phyloP scores from a whole-genome alignment of 371 early-diverging fungal species.

The Actinomortierella wolfii region DNA sequence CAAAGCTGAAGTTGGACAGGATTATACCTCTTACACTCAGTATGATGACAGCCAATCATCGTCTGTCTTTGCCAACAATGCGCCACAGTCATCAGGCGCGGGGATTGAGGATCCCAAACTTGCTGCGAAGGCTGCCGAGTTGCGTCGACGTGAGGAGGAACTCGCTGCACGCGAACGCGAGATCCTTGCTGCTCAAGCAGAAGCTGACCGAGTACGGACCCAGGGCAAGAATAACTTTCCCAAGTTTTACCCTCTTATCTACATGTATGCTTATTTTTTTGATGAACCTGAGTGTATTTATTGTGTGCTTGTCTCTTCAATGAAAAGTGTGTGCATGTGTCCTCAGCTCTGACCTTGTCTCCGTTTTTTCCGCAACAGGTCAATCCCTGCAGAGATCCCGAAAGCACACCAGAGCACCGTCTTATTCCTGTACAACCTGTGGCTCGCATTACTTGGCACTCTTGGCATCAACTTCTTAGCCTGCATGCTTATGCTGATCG shows the following conservation, averaged over 20 bases:
- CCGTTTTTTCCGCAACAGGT: constrained; percentile 17
- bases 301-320: no score
- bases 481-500: constrained; percentile 72
- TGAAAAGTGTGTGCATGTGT: neutral
- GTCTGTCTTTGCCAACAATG: neutral
- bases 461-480: constrained; percentile 80
- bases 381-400: constrained; percentile 69
- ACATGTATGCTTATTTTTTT: constrained; percentile 69
- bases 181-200: constrained; percentile 40
- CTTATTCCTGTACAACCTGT: constrained; percentile 71
- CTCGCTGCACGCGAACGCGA: constrained; percentile 42
- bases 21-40: constrained; percentile 46
- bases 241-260: constrained; percentile 82
- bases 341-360: neutral
- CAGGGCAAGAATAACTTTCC: constrained; percentile 84
- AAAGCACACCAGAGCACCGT: constrained; percentile 65
- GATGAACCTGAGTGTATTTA: no score
- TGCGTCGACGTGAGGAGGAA: constrained; percentile 43
- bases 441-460: constrained; percentile 77
- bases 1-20: constrained; percentile 42
- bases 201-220: constrained; percentile 42
- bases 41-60: constrained; percentile 41
- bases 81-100: constrained; percentile 14
- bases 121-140: constrained; percentile 38
- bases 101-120: constrained; percentile 22